Conservation (phyloP, 371 early-diverging fungal species). For the Basidiobolus meristosporus region DNA sequence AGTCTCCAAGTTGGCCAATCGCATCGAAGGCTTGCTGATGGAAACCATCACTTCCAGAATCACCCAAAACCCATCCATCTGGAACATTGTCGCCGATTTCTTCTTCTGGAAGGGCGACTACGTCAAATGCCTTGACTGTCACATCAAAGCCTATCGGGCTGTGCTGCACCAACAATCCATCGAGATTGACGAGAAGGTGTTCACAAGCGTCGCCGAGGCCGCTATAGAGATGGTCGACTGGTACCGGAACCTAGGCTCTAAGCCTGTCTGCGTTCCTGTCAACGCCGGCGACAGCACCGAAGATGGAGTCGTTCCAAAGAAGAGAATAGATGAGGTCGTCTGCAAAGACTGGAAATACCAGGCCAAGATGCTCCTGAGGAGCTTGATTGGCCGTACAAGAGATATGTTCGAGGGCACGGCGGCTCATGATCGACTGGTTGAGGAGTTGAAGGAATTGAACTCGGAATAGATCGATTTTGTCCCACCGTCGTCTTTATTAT, state of each 20-base stretch:
- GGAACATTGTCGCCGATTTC: constrained; percentile 56
- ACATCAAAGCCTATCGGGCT: constrained; percentile 65
- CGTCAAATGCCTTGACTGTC: constrained; percentile 50
- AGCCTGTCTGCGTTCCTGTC: constrained; percentile 4
- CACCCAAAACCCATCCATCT: constrained; percentile 52
- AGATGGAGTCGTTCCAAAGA: too few relatives aligned
- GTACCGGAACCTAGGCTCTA: constrained; percentile 47
- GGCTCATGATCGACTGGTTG: constrained; percentile 31
- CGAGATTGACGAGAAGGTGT: constrained; percentile 36
- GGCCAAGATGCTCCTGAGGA: constrained; percentile 53
- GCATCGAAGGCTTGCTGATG: constrained; percentile 33
- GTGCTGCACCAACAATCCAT: constrained; percentile 49
- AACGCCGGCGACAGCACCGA: not conserved
- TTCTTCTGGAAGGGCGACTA: constrained; percentile 36
- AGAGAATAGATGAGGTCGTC: constrained; percentile 16
- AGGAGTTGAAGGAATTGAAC: constrained; percentile 28
- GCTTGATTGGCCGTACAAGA: constrained; percentile 62
- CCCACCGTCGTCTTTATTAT: too few relatives aligned
- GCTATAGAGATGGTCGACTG: constrained; percentile 58
- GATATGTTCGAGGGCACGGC: constrained; percentile 46
- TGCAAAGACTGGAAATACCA: constrained; percentile 82
- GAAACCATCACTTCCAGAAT: constrained; percentile 48
- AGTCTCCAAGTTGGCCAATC: constrained; percentile 11
- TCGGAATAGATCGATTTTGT: not conserved
- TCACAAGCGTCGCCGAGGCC: constrained; percentile 40